phyloP scores from a whole-genome alignment of 1,139 yeast genomes.

The Sugiyamaella castrensis region DNA sequence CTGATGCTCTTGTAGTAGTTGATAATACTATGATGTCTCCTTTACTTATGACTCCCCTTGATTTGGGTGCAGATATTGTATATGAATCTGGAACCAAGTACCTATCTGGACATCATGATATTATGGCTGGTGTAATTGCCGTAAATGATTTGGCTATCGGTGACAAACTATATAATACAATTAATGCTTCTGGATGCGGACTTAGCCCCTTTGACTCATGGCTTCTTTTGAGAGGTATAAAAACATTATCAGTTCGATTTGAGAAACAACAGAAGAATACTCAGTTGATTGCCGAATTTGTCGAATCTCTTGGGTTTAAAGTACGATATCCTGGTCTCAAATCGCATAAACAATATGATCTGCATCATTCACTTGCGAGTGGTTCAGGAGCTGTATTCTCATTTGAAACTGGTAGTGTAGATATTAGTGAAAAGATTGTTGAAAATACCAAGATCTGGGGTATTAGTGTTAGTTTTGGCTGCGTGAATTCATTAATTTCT shows the following conservation, averaged over 20 bases:
- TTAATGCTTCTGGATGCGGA: slow-evolving; percentile 89
- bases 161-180: slow-evolving; percentile 66
- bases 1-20: slow-evolving; percentile 72
- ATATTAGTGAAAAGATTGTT: slow-evolving; percentile 66
- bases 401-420: slow-evolving; percentile 78
- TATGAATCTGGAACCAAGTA: slow-evolving; percentile 93
- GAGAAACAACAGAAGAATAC: slow-evolving; percentile 87
- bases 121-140: slow-evolving; percentile 92
- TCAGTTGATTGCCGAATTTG: slow-evolving; percentile 66
- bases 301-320: slow-evolving; percentile 54
- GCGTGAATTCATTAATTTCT: slow-evolving; percentile 77
- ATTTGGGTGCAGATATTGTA: slow-evolving; percentile 83
- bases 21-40: slow-evolving; percentile 98
- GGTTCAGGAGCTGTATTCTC: slow-evolving; percentile 91
- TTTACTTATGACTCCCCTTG: slow-evolving; percentile 75
- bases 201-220: slow-evolving; percentile 88
- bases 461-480: slow-evolving; percentile 90
- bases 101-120: slow-evolving; percentile 89
- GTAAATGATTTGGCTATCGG: slow-evolving; percentile 62
- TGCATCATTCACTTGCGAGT: slow-evolving; percentile 71
- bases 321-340: slow-evolving; percentile 84
- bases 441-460: slow-evolving; percentile 76
- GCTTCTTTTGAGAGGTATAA: slow-evolving; percentile 81
- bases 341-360: slow-evolving; percentile 74
- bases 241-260: slow-evolving; percentile 78